Evolutionary conservation across 345 rosid species (phyloP).

Genomic region (Eucalyptus guilfoylei): DNA sequence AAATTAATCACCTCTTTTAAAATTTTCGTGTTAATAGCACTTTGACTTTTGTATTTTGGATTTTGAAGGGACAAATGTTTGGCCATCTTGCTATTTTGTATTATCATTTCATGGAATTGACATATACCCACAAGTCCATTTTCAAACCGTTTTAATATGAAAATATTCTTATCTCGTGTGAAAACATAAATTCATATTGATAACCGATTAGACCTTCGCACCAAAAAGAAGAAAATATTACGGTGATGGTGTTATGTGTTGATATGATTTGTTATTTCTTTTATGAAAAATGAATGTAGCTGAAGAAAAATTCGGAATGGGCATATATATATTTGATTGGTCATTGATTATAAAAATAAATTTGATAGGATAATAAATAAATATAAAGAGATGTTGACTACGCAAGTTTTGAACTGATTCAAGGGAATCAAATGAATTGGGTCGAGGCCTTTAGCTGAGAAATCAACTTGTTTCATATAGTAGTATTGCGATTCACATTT

Average conservation of each 20-base stretch:
- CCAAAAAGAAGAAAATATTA: neutral
- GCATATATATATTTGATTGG: neutral
- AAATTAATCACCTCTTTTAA: neutral
- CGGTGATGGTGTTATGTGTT: fast-evolving
- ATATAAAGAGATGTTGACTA: too few relatives aligned
- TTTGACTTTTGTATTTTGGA: neutral
- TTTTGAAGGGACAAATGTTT: neutral
- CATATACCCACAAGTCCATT: fast-evolving
- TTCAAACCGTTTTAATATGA: fast-evolving
- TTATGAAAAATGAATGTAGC: neutral
- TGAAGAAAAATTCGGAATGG: neutral
- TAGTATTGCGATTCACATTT: neutral
- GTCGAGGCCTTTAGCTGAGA: too few relatives aligned
- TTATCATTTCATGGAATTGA: fast-evolving
- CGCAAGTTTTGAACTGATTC: too few relatives aligned
- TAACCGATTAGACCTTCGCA: fast-evolving
- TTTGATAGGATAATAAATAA: too few relatives aligned
- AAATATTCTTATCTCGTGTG: fast-evolving
- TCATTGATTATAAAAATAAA: neutral
- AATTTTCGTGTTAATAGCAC: neutral
- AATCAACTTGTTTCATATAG: too few relatives aligned
- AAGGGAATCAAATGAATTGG: fast-evolving
- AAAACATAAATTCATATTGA: fast-evolving
- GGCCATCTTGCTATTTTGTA: neutral
- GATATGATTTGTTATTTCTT: neutral